phyloP scores from a whole-genome alignment of 2,329 filamentous ascomycete genomes.

The Aspergillus terreus region DNA sequence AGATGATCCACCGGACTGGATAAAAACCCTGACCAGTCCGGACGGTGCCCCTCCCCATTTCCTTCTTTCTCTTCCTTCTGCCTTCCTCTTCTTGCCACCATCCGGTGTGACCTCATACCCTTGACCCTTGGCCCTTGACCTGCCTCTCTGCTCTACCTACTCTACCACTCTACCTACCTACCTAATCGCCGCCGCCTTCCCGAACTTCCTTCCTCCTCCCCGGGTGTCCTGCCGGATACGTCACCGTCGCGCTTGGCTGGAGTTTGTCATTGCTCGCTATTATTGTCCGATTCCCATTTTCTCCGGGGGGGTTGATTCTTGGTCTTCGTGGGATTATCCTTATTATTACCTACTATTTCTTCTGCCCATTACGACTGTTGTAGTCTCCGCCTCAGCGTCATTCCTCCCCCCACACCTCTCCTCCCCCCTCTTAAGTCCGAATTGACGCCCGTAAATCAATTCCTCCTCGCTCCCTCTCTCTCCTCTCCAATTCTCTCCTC shows the following conservation, averaged over 20 bases:
- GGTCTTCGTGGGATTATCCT: neutral
- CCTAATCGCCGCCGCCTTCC: conserved; percentile 4
- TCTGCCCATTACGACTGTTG: neutral
- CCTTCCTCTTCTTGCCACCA: conserved; percentile 10
- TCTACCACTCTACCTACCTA: no score
- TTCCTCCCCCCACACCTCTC: conserved; percentile 7
- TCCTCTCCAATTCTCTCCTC: neutral
- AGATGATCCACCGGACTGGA: conserved; percentile 20
- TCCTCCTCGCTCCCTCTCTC: conserved; percentile 1
- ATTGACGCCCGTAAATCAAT: conserved; percentile 1
- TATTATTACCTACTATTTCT: neutral
- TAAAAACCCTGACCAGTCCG: conserved; percentile 20
- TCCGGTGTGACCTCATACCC: conserved; percentile 14
- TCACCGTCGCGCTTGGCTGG: neutral
- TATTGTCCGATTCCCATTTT: conserved; percentile 7
- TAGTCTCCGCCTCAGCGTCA: conserved; percentile 2
- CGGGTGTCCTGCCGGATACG: conserved; percentile 4
- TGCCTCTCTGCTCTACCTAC: neutral
- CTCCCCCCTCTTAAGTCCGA: neutral
- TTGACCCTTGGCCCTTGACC: neutral
- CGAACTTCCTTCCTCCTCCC: neutral
- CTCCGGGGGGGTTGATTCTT: conserved; percentile 4
- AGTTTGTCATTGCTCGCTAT: neutral
- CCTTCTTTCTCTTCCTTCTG: conserved; percentile 10
- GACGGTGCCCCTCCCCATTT: conserved; percentile 13